A percentile compares a stretch with the other conserved stretches of the same genome.
These are phyloP conservation scores for Lachnellula suecica DNA, from an alignment of 2,329 filamentous ascomycete species.

Conservation along the genomic window DNA sequence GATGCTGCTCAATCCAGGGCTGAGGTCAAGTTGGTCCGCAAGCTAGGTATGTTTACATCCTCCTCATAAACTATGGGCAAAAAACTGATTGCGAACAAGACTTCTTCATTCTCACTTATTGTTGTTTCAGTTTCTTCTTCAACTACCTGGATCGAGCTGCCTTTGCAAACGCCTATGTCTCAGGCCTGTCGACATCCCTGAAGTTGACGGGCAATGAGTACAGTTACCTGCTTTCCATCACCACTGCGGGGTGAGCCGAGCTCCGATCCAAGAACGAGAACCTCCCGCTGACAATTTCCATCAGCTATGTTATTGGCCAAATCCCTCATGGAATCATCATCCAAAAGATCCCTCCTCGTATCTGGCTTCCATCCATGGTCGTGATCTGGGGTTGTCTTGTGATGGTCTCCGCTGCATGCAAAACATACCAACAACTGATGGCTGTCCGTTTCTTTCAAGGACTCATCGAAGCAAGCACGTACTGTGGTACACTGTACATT, in stretches of 20 bases:
- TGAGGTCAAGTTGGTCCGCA: too few species aligned
- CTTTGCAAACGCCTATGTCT: slow-evolving; percentile 39
- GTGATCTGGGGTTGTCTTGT: slow-evolving; percentile 58
- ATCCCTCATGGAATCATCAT: slow-evolving; percentile 10
- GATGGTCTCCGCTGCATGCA: slow-evolving; percentile 55
- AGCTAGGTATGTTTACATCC: too few species aligned
- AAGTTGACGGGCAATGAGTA: slow-evolving; percentile 28
- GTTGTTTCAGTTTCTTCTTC: slow-evolving; percentile 20
- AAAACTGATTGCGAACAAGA: too few species aligned
- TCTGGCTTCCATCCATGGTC: slow-evolving; percentile 52
- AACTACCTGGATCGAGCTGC: slow-evolving; percentile 10
- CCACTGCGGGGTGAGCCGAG: not conserved
- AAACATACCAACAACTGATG: slow-evolving; percentile 54
- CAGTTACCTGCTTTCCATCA: not conserved
- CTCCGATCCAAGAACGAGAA: not conserved
- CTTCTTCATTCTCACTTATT: too few species aligned
- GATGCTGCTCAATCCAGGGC: too few species aligned
- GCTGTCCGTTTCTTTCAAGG: slow-evolving; percentile 49
- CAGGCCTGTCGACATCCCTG: slow-evolving; percentile 46
- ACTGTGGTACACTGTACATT: slow-evolving; percentile 56
- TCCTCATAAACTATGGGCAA: too few species aligned
- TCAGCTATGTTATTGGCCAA: not conserved
- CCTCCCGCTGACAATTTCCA: not conserved
- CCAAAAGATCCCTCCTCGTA: slow-evolving; percentile 57
- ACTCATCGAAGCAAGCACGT: slow-evolving; percentile 48